phyloP scores from a whole-genome alignment of 805 yeast genomes.

The Jamesozyma rosinii region DNA sequence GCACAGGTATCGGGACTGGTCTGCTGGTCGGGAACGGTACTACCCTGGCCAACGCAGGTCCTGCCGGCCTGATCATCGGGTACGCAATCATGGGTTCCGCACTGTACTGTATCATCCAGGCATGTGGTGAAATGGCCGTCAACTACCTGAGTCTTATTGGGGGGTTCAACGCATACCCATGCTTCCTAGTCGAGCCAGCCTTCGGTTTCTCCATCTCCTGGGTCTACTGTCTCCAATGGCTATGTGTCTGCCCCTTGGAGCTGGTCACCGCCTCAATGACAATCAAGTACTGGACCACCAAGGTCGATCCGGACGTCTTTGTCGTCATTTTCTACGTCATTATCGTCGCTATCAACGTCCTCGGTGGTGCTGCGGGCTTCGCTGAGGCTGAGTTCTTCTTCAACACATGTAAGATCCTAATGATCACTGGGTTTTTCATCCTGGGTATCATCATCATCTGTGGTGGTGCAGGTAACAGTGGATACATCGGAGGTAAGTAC shows the following conservation, averaged over 20 bases:
- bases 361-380: constrained; percentile 47
- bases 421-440: constrained; percentile 50
- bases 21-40: constrained; percentile 50
- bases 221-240: constrained; percentile 57
- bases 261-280: constrained; percentile 58
- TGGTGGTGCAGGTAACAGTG: constrained; percentile 35
- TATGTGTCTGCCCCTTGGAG: constrained; percentile 53
- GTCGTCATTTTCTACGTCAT: constrained; percentile 44
- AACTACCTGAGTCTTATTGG: constrained; percentile 50
- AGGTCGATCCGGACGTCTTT: constrained; percentile 49
- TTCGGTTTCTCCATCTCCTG: constrained; percentile 53
- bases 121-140: constrained; percentile 62
- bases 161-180: constrained; percentile 53
- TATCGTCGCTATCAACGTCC: constrained; percentile 37
- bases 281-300: constrained; percentile 46
- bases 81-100: constrained; percentile 48
- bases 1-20: constrained; percentile 81
- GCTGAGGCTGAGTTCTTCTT: constrained; percentile 60
- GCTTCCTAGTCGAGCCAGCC: constrained; percentile 46
- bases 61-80: constrained; percentile 44
- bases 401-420: constrained; percentile 54
- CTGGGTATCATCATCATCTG: constrained; percentile 39
- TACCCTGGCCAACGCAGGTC: constrained; percentile 39
- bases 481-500: constrained; percentile 42
- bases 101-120: constrained; percentile 50